Percentiles rank a stretch among this genome's conserved stretches.
These are phyloP conservation scores for Chrysanthemum makinoi DNA, from an alignment of 129 eudicot genomes.

Conservation along the genomic window DNA sequence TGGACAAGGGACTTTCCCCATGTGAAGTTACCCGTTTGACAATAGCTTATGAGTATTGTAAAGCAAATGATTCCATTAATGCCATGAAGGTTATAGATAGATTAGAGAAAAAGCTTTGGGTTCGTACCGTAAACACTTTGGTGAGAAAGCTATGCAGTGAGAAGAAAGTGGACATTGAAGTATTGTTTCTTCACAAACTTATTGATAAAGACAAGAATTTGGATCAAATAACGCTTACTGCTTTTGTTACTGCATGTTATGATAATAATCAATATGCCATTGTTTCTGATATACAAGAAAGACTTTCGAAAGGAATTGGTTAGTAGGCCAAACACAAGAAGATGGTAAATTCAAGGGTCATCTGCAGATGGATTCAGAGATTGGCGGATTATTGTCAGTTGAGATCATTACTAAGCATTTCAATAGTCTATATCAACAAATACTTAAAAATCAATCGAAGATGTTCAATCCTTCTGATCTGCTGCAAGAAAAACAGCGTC, in stretches of 20 bases:
- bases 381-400: conserved; percentile 8
- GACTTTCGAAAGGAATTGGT: conserved; percentile 50
- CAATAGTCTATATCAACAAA: neutral
- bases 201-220: conserved; percentile 54
- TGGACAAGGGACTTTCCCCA: conserved; percentile 66
- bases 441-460: neutral
- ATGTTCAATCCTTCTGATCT: conserved; percentile 11
- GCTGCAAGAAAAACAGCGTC: conserved; percentile 8
- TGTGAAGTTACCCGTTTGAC: conserved; percentile 90
- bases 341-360: neutral
- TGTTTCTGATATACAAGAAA: conserved; percentile 68
- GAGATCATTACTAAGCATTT: neutral
- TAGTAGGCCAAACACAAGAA: conserved; percentile 27
- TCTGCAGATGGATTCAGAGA: neutral
- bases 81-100: conserved; percentile 62
- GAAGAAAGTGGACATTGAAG: conserved; percentile 69
- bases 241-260: conserved; percentile 73
- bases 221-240: conserved; percentile 73
- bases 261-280: conserved; percentile 65
- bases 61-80: conserved; percentile 37
- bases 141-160: conserved; percentile 86
- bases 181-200: conserved; percentile 51
- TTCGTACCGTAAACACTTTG: conserved; percentile 64
- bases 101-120: conserved; percentile 78
- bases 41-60: conserved; percentile 83